Evolutionary conservation across 192 early-diverging fungal genomes (phyloP).

Genomic region (Rhizophagus prolifer): DNA sequence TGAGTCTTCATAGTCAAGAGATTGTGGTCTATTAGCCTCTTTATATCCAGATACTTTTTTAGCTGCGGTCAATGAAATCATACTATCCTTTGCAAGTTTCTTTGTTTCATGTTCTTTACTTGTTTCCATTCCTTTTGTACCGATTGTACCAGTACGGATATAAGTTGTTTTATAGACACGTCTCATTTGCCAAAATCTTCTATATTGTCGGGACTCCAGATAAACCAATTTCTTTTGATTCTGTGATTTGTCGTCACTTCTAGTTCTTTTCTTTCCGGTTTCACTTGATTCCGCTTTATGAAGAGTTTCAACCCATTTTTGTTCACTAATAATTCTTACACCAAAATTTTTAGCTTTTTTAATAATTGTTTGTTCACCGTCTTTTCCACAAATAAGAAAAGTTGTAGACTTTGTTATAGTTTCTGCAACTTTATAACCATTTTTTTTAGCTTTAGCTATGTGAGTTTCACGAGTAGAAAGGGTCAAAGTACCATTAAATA

Average conservation of each 20-base stretch:
- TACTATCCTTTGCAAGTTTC: background rate
- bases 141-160: background rate
- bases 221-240: background rate
- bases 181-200: conserved; percentile 2
- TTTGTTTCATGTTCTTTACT: conserved; percentile 1
- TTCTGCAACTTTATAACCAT: background rate
- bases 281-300: background rate
- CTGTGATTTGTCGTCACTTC: background rate
- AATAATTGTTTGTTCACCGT: background rate
- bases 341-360: background rate
- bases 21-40: background rate
- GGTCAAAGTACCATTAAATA: background rate
- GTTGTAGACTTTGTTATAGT: background rate
- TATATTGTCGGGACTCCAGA: background rate
- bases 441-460: background rate
- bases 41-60: background rate
- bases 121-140: background rate
- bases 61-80: background rate
- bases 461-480: background rate
- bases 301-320: background rate
- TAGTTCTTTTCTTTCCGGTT: background rate
- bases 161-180: background rate
- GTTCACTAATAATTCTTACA: conserved; percentile 5
- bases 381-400: background rate
- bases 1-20: background rate